These are phyloP conservation scores for Pistacia vera DNA, from an alignment of 345 rosid genomes.

Conservation along the genomic window DNA sequence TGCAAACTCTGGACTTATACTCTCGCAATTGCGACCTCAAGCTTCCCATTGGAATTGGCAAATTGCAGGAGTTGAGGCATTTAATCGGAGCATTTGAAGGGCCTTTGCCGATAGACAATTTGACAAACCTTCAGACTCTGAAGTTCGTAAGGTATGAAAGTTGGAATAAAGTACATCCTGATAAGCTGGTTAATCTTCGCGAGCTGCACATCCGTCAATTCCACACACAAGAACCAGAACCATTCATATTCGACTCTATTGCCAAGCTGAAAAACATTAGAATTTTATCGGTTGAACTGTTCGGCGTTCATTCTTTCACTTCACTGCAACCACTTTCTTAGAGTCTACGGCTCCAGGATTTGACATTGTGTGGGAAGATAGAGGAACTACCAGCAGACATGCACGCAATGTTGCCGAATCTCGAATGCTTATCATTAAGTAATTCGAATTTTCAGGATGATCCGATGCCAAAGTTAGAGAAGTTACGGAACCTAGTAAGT, in stretches of 20 bases:
- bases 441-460: neutral
- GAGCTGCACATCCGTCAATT: neutral
- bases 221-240: neutral
- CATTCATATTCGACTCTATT: neutral
- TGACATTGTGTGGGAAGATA: too few relatives aligned
- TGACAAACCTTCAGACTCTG: conserved; percentile 6
- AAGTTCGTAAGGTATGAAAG: neutral
- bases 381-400: too few relatives aligned
- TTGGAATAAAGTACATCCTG: neutral
- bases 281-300: neutral
- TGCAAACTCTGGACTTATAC: neutral
- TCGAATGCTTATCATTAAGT: neutral
- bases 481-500: neutral
- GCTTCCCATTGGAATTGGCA: neutral
- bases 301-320: neutral
- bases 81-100: neutral
- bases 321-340: conserved; percentile 1
- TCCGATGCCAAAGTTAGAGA: neutral
- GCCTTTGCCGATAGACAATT: neutral
- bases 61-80: conserved; percentile 8
- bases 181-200: conserved; percentile 4
- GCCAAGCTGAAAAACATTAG: conserved; percentile 6
- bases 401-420: neutral
- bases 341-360: neutral
- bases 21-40: accelerated